These are phyloP conservation scores for Aspergillus coremiiformis DNA, from an alignment of 495 filamentous ascomycete genomes.

Conservation along the genomic window DNA sequence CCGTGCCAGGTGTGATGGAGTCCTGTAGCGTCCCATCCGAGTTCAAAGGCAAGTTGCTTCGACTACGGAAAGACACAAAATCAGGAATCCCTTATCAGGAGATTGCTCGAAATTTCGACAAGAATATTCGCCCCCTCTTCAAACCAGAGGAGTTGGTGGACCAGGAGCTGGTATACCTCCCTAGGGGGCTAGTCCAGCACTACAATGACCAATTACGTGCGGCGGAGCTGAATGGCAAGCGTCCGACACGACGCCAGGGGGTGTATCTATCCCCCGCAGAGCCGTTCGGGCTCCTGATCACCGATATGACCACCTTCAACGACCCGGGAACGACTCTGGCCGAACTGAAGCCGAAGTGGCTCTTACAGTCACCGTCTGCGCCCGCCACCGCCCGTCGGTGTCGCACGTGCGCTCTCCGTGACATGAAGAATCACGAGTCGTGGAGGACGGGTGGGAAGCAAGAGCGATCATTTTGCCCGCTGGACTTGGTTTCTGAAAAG, in stretches of 20 bases:
- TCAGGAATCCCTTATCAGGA: slow-evolving; percentile 47
- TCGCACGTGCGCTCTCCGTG: slow-evolving; percentile 75
- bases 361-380: slow-evolving; percentile 72
- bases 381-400: slow-evolving; percentile 60
- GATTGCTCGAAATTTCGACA: slow-evolving; percentile 51
- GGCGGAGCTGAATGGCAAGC: slow-evolving; percentile 23
- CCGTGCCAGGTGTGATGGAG: slow-evolving; percentile 5
- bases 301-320: slow-evolving; percentile 62
- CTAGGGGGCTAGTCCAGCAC: slow-evolving; percentile 34
- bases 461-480: slow-evolving; percentile 46
- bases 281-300: slow-evolving; percentile 61
- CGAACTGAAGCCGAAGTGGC: slow-evolving; percentile 96
- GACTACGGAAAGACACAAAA: slow-evolving; percentile 57
- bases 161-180: slow-evolving; percentile 50
- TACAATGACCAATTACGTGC: slow-evolving; percentile 45
- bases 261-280: slow-evolving; percentile 53
- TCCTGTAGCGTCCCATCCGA: slow-evolving; percentile 15
- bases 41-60: slow-evolving; percentile 49
- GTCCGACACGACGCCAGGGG: slow-evolving; percentile 44
- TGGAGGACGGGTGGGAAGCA: slow-evolving; percentile 18
- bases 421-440: slow-evolving; percentile 42
- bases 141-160: slow-evolving; percentile 50
- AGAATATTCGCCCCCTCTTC: slow-evolving; percentile 51
- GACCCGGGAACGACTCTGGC: slow-evolving; percentile 44
- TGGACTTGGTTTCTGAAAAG: slow-evolving; percentile 45